Evolutionary conservation across 257 asterid species (phyloP).

Genomic region (Ligustrum vulgare): DNA sequence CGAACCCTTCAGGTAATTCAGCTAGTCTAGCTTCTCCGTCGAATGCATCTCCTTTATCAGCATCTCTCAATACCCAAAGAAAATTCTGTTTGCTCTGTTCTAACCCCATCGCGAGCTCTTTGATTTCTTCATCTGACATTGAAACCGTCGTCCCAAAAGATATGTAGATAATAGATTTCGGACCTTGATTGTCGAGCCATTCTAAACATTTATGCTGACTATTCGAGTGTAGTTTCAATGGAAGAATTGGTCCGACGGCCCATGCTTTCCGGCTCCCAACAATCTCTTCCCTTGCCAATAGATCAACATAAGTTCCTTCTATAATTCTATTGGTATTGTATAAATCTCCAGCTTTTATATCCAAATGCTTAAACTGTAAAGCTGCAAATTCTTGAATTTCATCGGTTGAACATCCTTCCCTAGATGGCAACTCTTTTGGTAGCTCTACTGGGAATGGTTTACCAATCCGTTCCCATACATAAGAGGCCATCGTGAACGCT

Average conservation of each 20-base stretch:
- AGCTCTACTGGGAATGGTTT: conserved; percentile 33
- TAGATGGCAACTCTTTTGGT: conserved; percentile 24
- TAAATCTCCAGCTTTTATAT: conserved; percentile 33
- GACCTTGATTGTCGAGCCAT: conserved; percentile 30
- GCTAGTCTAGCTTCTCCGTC: conserved; percentile 7
- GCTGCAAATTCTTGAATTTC: conserved; percentile 2
- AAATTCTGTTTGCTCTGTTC: conserved; percentile 28
- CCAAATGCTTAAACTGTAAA: conserved; percentile 6
- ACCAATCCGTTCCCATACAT: conserved; percentile 8
- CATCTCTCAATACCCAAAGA: conserved; percentile 32
- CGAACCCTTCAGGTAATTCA: conserved; percentile 38
- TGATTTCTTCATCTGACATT: conserved; percentile 17
- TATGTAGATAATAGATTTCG: conserved; percentile 22
- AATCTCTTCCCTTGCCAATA: conserved; percentile 23
- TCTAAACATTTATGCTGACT: conserved; percentile 12
- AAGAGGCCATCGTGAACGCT: conserved; percentile 24
- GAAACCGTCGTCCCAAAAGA: conserved; percentile 29
- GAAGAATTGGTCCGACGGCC: conserved; percentile 53
- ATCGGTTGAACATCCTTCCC: conserved; percentile 12
- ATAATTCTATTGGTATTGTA: conserved; percentile 44
- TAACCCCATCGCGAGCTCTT: conserved; percentile 25
- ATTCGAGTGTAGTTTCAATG: neutral
- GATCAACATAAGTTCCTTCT: conserved; percentile 36
- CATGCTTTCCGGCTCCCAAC: conserved; percentile 26
- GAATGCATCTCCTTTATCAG: conserved; percentile 45